Evolutionary conservation across 2,329 filamentous ascomycete genomes (phyloP), one percentile per base, ranked within the genome.

Genomic region (Fusarium denticulatum): DNA sequence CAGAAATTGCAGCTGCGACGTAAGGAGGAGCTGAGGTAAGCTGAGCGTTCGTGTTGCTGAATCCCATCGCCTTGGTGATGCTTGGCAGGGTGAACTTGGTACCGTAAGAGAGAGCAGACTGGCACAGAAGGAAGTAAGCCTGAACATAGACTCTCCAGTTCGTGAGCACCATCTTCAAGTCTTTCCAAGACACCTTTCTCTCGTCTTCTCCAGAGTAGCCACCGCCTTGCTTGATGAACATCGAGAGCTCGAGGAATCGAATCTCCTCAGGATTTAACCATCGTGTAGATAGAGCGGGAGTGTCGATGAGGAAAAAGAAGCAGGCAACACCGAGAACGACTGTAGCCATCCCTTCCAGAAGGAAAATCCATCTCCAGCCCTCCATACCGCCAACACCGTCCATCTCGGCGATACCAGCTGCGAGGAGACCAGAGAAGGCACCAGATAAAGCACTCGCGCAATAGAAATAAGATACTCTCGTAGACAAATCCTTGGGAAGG

Each of bases 361-460:
- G 62, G 18, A 79, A 79, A 22, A 79, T 78, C 77, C 77, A 79
- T 32, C 77, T 65, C 77, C 77, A 79, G 11, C 76, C 76, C 32
- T 78, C 76, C 3, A 83, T 80, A 2, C 86, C 85, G 9, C 86
- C 89, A 13, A 91, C 81, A 3, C 90, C 90, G 67, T 89, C 84
- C 90, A 93, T 92, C 53, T 90, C 83, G 18, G 87, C 86, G 67
- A 93, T 93, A 0, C 87, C 91, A 1, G 90, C 90, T 2, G 92
- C 91, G 2, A 93, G 85, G 6, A 93, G 85, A 8, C 92, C 92
- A 75, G 91, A 92, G 65, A 93, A 93, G 0, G 90, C 93, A 2
- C 93, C 93, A 1, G 92, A 91, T 0, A 95, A 82, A 0, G 93
- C 92, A 4, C 93, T 93, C 0, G 92, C 92, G 1, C 92, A 93